Conservation (phyloP, 2,329 filamentous ascomycete species). For the Madurella fahalii region DNA sequence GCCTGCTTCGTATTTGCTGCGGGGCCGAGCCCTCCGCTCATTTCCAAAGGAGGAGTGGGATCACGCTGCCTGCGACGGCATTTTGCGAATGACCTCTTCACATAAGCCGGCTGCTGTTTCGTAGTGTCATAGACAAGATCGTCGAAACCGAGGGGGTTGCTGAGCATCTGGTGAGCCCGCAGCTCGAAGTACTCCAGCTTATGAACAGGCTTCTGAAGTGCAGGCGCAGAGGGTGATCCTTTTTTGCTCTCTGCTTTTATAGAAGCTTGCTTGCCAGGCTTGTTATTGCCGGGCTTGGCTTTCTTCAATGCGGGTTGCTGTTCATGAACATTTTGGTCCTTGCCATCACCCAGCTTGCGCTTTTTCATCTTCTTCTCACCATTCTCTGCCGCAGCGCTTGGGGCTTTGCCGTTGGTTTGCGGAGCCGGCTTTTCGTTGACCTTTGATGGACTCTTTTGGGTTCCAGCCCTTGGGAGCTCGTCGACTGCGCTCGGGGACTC, state of each 20-base stretch:
- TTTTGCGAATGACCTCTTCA: conserved; percentile 3
- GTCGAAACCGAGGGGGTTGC: conserved; percentile 23
- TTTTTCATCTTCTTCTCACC: conserved; percentile 12
- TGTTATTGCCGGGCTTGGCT: conserved; percentile 1
- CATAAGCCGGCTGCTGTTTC: conserved; percentile 1
- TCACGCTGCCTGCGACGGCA: conserved; percentile 9
- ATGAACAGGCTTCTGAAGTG: neutral
- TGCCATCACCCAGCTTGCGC: conserved; percentile 3
- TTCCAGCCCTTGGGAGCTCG: too few relatives aligned
- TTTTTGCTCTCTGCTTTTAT: conserved; percentile 1
- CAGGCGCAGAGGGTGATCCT: neutral
- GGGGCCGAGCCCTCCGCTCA: conserved; percentile 19
- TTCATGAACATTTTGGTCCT: neutral
- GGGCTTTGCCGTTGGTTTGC: neutral
- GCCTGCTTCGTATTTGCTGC: neutral
- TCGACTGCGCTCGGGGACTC: neutral
- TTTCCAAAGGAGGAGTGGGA: conserved; percentile 8
- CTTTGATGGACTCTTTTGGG: neutral
- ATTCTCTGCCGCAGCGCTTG: neutral
- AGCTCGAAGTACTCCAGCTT: conserved; percentile 18
- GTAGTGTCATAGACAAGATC: conserved; percentile 20
- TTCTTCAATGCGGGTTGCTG: conserved; percentile 9
- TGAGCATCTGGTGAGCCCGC: conserved; percentile 21
- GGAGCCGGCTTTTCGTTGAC: neutral
- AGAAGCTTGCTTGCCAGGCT: neutral